These are phyloP conservation scores for Tetracladium marchalianum DNA, from an alignment of 495 filamentous ascomycete genomes.

Conservation along the genomic window DNA sequence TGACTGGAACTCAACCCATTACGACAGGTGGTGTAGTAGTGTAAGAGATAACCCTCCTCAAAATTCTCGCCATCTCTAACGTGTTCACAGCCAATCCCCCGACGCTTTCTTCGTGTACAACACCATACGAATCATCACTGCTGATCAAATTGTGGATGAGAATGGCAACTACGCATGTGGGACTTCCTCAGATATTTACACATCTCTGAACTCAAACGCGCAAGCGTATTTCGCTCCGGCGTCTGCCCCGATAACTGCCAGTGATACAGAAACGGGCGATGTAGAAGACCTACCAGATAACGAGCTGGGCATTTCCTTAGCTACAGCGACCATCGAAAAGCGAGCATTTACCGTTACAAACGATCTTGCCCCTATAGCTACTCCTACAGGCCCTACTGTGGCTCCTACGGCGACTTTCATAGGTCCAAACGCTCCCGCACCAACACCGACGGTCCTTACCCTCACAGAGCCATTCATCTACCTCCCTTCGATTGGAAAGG, in stretches of 20 bases:
- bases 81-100: slow-evolving; percentile 10
- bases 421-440: neutral
- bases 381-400: neutral
- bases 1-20: slow-evolving; percentile 6
- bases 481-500: neutral
- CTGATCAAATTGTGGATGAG: neutral
- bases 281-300: no score
- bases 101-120: slow-evolving; percentile 17
- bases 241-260: neutral
- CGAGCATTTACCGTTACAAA: neutral
- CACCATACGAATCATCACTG: slow-evolving; percentile 15
- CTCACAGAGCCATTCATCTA: slow-evolving; percentile 16
- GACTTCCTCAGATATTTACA: slow-evolving; percentile 1
- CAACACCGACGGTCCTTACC: slow-evolving; percentile 2
- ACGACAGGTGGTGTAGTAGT: slow-evolving; percentile 8
- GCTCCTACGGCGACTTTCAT: neutral
- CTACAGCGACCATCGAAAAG: no score
- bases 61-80: neutral
- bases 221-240: slow-evolving; percentile 12
- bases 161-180: slow-evolving; percentile 6
- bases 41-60: neutral
- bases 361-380: slow-evolving; percentile 1
- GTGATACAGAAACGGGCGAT: neutral
- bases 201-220: slow-evolving; percentile 10
- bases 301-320: no score